These are phyloP conservation scores for Rickenella mellea DNA, from an alignment of 768 basidiomycete species.

Conservation along the genomic window DNA sequence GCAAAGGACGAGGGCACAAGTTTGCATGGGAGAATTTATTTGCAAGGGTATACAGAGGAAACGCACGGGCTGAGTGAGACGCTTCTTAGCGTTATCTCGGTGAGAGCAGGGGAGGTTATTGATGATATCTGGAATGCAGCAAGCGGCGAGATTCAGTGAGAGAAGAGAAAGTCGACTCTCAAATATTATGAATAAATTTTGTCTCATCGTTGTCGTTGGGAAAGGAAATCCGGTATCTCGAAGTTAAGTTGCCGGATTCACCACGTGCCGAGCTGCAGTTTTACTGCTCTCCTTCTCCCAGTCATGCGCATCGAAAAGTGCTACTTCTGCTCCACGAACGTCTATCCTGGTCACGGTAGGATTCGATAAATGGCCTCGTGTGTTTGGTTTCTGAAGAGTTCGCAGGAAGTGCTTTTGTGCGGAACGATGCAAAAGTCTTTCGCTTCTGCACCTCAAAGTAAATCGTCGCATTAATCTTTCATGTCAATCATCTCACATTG, in stretches of 20 bases:
- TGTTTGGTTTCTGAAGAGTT: not conserved
- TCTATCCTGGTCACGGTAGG: constrained; percentile 93
- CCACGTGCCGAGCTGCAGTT: too few relatives aligned
- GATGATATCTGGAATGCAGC: constrained; percentile 19
- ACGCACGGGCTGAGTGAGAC: constrained; percentile 34
- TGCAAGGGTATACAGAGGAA: constrained; percentile 27
- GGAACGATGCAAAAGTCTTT: constrained; percentile 97
- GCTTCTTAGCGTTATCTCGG: constrained; percentile 33
- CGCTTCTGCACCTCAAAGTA: constrained; percentile 97
- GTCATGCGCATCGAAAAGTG: constrained; percentile 94
- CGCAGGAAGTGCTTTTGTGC: constrained; percentile 85
- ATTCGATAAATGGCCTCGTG: not conserved
- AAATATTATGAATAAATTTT: too few relatives aligned
- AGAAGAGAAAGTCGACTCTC: too few relatives aligned
- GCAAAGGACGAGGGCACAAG: constrained; percentile 2
- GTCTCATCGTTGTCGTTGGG: too few relatives aligned
- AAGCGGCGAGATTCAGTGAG: not conserved
- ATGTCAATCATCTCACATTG: constrained; percentile 6
- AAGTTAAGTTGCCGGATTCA: too few relatives aligned
- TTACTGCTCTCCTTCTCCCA: not conserved
- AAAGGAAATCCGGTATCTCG: too few relatives aligned
- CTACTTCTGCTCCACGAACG: constrained; percentile 94
- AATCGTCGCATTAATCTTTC: constrained; percentile 15
- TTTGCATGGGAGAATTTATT: constrained; percentile 16
- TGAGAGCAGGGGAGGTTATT: constrained; percentile 37